phyloP scores from a whole-genome alignment of 202 grass and related monocot species.

The Saccharum hybrid region DNA sequence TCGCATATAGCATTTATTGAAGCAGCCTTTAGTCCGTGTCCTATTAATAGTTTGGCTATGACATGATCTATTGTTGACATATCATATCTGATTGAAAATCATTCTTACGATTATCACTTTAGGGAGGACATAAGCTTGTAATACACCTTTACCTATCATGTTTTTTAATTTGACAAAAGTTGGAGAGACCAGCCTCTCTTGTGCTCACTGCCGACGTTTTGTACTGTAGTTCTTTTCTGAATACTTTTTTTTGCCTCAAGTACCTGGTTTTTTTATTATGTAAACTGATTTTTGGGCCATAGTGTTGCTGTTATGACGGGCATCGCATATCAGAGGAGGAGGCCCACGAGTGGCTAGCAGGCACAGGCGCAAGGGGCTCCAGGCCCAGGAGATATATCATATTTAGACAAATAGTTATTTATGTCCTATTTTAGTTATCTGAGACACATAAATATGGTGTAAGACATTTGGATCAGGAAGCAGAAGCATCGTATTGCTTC shows the following conservation, averaged over 20 bases:
- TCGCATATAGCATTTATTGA: conserved; percentile 24
- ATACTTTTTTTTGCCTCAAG: conserved; percentile 8
- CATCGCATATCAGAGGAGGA: too few species aligned
- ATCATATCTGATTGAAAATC: conserved; percentile 27
- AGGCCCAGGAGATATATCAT: too few species aligned
- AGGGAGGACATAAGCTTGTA: background rate
- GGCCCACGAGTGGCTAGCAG: too few species aligned
- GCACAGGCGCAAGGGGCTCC: too few species aligned
- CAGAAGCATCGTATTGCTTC: too few species aligned
- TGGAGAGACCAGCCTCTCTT: conserved; percentile 9
- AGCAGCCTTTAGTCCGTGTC: background rate
- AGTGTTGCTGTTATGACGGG: background rate
- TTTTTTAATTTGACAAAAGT: conserved; percentile 16
- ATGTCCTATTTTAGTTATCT: too few species aligned
- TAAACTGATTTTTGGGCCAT: conserved; percentile 33
- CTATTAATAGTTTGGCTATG: background rate
- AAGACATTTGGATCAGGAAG: too few species aligned
- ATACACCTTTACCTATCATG: background rate
- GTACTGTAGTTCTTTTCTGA: background rate
- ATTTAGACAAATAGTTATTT: too few species aligned
- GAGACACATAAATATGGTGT: too few species aligned
- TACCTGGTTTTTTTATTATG: conserved; percentile 7
- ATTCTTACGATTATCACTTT: conserved; percentile 9
- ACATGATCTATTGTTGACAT: background rate
- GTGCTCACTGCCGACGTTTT: conserved; percentile 5